Evolutionary conservation across 768 basidiomycete species (phyloP).

Genomic region (Mycena crocata): DNA sequence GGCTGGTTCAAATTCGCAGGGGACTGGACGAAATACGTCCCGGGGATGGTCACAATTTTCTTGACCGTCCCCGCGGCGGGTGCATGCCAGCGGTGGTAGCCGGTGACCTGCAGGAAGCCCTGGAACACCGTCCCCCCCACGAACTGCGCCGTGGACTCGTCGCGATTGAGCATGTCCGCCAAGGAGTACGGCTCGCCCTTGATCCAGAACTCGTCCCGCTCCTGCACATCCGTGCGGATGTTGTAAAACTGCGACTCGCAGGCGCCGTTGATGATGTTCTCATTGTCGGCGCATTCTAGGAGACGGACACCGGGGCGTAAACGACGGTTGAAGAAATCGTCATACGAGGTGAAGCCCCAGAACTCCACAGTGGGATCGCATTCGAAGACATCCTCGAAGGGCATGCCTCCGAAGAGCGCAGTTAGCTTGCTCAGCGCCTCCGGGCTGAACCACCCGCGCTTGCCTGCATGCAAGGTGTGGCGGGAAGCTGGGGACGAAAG

Average conservation of each 20-base stretch:
- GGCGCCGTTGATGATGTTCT: slow-evolving; percentile 50
- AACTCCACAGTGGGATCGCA: slow-evolving; percentile 44
- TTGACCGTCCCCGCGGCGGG: slow-evolving; percentile 54
- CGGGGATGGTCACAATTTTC: slow-evolving; percentile 50
- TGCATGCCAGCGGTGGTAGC: slow-evolving; percentile 65
- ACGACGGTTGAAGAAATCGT: slow-evolving; percentile 57
- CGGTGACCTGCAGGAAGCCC: slow-evolving; percentile 58
- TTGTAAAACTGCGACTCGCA: slow-evolving; percentile 59
- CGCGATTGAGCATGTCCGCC: slow-evolving; percentile 54
- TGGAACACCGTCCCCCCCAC: slow-evolving; percentile 58
- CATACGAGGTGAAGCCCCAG: slow-evolving; percentile 53
- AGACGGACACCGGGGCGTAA: slow-evolving; percentile 51
- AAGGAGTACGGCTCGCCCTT: slow-evolving; percentile 64
- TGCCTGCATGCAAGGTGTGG: neutral
- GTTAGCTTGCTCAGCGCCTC: neutral
- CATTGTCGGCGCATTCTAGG: slow-evolving; percentile 34
- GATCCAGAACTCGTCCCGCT: slow-evolving; percentile 59
- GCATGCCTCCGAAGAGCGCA: neutral
- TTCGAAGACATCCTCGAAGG: slow-evolving; percentile 22
- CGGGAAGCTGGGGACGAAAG: slow-evolving; percentile 1
- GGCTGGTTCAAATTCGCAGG: slow-evolving; percentile 33
- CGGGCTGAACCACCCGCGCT: slow-evolving; percentile 7
- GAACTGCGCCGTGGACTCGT: slow-evolving; percentile 49
- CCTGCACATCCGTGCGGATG: slow-evolving; percentile 46
- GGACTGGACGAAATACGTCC: slow-evolving; percentile 51